These are phyloP conservation scores for Viola odorata DNA, from an alignment of 345 rosid genomes.

Conservation along the genomic window DNA sequence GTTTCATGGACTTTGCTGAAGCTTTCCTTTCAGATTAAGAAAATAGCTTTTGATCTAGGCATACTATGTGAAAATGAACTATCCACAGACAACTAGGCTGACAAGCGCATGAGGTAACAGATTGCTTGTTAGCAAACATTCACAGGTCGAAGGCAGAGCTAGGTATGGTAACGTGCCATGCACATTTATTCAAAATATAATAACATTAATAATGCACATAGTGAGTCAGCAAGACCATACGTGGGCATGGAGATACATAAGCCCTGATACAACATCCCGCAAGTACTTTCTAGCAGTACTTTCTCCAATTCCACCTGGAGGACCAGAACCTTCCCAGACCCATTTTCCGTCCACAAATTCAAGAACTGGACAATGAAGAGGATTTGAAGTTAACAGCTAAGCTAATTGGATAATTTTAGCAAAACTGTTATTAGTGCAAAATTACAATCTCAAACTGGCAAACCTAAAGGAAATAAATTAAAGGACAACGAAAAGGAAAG, in stretches of 20 bases:
- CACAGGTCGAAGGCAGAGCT: neutral
- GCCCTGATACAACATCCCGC: slow-evolving; percentile 79
- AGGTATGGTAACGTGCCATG: neutral
- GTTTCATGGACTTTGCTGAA: too few species aligned
- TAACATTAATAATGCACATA: too few species aligned
- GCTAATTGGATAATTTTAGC: neutral
- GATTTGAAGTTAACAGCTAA: slow-evolving; percentile 11
- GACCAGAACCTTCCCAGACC: slow-evolving; percentile 58
- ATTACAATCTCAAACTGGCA: neutral
- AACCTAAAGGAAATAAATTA: neutral
- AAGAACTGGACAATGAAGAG: slow-evolving; percentile 51
- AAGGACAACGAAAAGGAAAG: neutral
- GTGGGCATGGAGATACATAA: slow-evolving; percentile 91
- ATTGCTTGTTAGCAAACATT: neutral
- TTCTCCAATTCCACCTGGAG: slow-evolving; percentile 64
- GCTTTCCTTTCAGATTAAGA: neutral
- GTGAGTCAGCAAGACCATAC: slow-evolving; percentile 39
- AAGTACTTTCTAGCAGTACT: slow-evolving; percentile 76
- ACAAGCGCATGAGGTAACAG: neutral
- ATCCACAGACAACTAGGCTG: too few species aligned
- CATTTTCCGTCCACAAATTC: slow-evolving; percentile 91
- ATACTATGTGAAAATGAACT: neutral
- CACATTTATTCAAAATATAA: neutral
- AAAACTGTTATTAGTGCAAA: neutral
- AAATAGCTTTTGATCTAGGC: neutral